A percentile compares a stretch with the other conserved stretches of the same genome.
phyloP scores from a whole-genome alignment of 164 flowering plant species.

The Dillenia suffruticosa region DNA sequence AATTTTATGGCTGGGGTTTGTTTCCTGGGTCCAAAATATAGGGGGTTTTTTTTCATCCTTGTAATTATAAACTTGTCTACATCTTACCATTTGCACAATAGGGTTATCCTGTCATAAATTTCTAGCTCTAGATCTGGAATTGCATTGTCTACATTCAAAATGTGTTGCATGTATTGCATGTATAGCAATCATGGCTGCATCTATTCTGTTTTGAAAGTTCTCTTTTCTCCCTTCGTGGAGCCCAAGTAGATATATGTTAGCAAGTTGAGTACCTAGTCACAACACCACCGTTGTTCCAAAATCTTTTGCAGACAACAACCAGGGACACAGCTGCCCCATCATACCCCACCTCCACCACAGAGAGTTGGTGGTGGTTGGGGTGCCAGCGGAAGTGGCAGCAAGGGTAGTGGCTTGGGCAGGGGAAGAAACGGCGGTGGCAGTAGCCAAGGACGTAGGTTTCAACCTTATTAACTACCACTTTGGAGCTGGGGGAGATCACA shows the following conservation, averaged over 20 bases:
- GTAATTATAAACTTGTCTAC: not conserved
- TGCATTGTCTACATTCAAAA: no score
- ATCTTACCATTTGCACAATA: no score
- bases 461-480: conserved; percentile 21
- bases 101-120: no score
- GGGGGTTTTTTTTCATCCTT: not conserved
- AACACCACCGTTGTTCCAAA: not conserved
- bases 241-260: not conserved
- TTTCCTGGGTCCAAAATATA: no score
- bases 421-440: conserved; percentile 24
- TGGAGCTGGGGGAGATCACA: no score
- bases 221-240: no score
- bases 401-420: conserved; percentile 28
- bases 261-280: no score
- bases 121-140: no score
- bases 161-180: no score
- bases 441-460: conserved; percentile 37
- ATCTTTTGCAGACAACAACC: conserved; percentile 50
- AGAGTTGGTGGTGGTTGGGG: not conserved
- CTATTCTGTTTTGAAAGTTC: no score
- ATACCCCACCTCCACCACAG: conserved; percentile 27
- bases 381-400: conserved; percentile 15
- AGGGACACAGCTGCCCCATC: conserved; percentile 31
- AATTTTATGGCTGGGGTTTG: no score
- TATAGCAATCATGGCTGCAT: no score